A percentile compares a stretch with the other conserved stretches of the same genome.
These are phyloP conservation scores for Balamuthia mandrillaris DNA, from an alignment of 208 protist genomes.

Conservation along the genomic window DNA sequence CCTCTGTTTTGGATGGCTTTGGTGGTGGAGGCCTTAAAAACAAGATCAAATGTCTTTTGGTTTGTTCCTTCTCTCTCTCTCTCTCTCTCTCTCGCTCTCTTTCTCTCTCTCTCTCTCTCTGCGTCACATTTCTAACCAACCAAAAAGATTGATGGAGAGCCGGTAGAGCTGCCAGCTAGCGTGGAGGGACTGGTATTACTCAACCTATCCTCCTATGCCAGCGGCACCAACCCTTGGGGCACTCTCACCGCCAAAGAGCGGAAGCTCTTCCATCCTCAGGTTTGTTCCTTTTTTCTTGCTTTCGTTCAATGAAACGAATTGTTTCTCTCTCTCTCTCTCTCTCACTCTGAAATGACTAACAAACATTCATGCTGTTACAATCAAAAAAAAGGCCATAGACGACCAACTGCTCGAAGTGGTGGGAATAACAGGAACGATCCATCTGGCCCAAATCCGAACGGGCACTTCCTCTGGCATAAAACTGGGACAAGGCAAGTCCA, in stretches of 20 bases:
- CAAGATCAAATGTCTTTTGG: too few relatives aligned
- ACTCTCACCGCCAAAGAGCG: too few relatives aligned
- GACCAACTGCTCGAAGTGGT: conserved; percentile 43
- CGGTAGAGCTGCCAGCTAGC: neutral
- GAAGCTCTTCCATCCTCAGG: too few relatives aligned
- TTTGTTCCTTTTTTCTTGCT: too few relatives aligned
- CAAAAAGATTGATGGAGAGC: conserved; percentile 32
- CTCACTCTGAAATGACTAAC: too few relatives aligned
- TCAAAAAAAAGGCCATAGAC: too few relatives aligned
- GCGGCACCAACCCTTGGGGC: conserved; percentile 62
- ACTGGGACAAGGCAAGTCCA: neutral
- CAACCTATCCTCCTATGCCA: conserved; percentile 60
- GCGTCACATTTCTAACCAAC: too few relatives aligned
- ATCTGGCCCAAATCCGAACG: conserved; percentile 12
- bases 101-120: too few relatives aligned
- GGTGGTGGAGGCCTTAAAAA: neutral
- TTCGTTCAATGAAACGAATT: too few relatives aligned
- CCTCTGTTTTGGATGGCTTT: neutral
- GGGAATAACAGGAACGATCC: conserved; percentile 34
- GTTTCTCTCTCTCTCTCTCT: neutral
- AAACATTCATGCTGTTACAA: too few relatives aligned
- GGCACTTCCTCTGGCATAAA: neutral
- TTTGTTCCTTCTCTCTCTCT: too few relatives aligned
- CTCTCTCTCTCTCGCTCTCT: too few relatives aligned
- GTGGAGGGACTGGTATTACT: conserved; percentile 60